A percentile compares a stretch with the other conserved stretches of the same genome.
phyloP scores from a whole-genome alignment of 2,329 filamentous ascomycete species.

The Fusarium decemcellulare region DNA sequence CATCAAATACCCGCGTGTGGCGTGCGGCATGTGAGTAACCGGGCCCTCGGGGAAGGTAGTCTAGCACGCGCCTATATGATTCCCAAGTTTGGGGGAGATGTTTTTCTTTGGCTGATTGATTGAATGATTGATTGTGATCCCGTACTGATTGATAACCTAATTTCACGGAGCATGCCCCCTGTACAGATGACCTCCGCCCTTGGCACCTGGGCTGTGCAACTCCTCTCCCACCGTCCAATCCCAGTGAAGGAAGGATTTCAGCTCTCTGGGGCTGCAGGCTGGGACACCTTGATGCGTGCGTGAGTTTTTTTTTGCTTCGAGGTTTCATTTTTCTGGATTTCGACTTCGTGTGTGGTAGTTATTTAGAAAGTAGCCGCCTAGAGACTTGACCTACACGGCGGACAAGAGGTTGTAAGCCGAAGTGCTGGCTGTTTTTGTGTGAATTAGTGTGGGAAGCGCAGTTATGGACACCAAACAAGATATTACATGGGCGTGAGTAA shows the following conservation, averaged over 20 bases:
- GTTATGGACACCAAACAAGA: neutral
- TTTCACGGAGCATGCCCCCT: slow-evolving; percentile 23
- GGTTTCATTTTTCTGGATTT: neutral
- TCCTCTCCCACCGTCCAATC: slow-evolving; percentile 8
- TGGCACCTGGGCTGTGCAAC: slow-evolving; percentile 5
- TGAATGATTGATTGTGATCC: slow-evolving; percentile 36
- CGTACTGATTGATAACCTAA: slow-evolving; percentile 48
- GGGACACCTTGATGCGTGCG: slow-evolving; percentile 12
- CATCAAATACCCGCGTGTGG: slow-evolving; percentile 11
- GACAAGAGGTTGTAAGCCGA: neutral
- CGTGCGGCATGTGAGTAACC: slow-evolving; percentile 16
- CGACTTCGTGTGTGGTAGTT: neutral
- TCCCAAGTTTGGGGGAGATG: neutral
- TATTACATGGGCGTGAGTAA: neutral
- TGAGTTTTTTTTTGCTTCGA: neutral
- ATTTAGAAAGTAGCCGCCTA: slow-evolving; percentile 3
- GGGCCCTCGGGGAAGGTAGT: slow-evolving; percentile 7
- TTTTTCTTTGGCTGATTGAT: neutral
- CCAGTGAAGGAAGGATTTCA: slow-evolving; percentile 11
- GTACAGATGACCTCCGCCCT: slow-evolving; percentile 17
- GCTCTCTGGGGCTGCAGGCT: slow-evolving; percentile 6
- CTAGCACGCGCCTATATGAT: slow-evolving; percentile 2
- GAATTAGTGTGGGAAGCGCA: neutral
- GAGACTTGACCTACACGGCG: neutral
- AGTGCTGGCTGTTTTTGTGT: neutral